Evolutionary conservation across 768 basidiomycete species (phyloP).

Genomic region (Mycena alexandri): DNA sequence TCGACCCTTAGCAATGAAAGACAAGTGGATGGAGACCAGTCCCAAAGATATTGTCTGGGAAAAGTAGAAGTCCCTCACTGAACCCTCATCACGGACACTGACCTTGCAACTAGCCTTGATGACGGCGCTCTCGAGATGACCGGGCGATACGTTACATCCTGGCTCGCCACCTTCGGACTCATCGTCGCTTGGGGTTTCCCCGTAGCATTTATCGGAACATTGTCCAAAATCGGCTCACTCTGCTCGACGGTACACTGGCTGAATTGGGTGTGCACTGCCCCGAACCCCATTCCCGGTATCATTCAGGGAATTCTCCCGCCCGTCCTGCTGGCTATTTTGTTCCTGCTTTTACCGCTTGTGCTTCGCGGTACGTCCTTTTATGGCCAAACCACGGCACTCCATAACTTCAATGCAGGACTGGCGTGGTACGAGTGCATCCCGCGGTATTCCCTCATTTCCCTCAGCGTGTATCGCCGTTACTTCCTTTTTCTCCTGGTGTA

Average conservation of each 20-base stretch:
- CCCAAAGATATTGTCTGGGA: constrained; percentile 71
- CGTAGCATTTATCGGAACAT: constrained; percentile 72
- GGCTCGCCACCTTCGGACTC: constrained; percentile 68
- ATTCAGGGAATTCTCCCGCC: constrained; percentile 79
- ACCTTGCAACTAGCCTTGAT: constrained; percentile 47
- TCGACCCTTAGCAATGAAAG: constrained; percentile 68
- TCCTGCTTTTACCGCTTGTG: constrained; percentile 70
- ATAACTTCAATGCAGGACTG: constrained; percentile 44
- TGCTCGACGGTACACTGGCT: constrained; percentile 67
- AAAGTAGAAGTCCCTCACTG: constrained; percentile 42
- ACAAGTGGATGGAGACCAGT: constrained; percentile 71
- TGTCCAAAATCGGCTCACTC: constrained; percentile 70
- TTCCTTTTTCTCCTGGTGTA: constrained; percentile 74
- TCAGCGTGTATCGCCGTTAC: constrained; percentile 80
- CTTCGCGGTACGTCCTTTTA: constrained; percentile 60
- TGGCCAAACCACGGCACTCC: not conserved
- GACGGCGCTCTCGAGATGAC: constrained; percentile 66
- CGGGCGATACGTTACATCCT: constrained; percentile 66
- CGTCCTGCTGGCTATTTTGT: constrained; percentile 69
- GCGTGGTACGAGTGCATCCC: constrained; percentile 82
- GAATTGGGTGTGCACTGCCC: constrained; percentile 65
- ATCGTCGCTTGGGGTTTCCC: constrained; percentile 77
- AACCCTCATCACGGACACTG: not conserved
- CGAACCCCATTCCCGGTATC: constrained; percentile 59
- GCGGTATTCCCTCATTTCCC: constrained; percentile 73